phyloP scores from a whole-genome alignment of 306 rosid genomes.

The Benincasa hispida region DNA sequence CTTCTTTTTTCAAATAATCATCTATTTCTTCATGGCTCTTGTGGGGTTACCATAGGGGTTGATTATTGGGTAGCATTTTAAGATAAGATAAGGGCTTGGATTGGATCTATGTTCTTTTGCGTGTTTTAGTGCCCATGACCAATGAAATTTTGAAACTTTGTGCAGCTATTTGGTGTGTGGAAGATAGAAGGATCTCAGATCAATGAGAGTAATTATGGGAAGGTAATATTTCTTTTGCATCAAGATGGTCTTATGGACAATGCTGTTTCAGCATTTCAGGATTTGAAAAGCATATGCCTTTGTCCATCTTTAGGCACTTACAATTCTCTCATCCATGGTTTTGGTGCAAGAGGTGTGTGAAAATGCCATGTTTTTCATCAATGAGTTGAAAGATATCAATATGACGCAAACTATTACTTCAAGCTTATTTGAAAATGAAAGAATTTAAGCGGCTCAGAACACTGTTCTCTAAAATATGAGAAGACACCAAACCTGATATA shows the following conservation, averaged over 20 bases:
- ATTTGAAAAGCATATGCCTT: constrained; percentile 37
- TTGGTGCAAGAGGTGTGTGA: constrained; percentile 34
- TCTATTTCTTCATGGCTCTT: not conserved
- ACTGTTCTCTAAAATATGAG: constrained; percentile 28
- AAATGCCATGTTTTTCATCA: constrained; percentile 28
- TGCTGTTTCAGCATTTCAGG: constrained; percentile 32
- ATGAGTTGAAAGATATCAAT: constrained; percentile 42
- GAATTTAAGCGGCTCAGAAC: constrained; percentile 42
- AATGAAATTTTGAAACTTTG: constrained; percentile 13
- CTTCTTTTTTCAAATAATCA: not conserved
- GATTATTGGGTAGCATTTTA: not conserved
- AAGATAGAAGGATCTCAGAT: constrained; percentile 45
- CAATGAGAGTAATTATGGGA: constrained; percentile 41
- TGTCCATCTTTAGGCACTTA: constrained; percentile 31
- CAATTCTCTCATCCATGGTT: constrained; percentile 44
- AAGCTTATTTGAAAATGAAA: constrained; percentile 61
- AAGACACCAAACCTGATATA: constrained; percentile 35
- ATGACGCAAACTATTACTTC: constrained; percentile 34
- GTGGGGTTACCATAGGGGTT: not conserved
- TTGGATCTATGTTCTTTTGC: not conserved
- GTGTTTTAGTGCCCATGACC: not conserved
- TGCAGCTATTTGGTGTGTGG: constrained; percentile 60
- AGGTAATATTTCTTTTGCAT: constrained; percentile 32
- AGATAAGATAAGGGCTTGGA: not conserved
- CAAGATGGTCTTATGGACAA: constrained; percentile 46